Evolutionary conservation across 768 basidiomycete genomes (phyloP), one percentile per base, ranked within the genome.

Genomic region (Flagelloscypha sp.): DNA sequence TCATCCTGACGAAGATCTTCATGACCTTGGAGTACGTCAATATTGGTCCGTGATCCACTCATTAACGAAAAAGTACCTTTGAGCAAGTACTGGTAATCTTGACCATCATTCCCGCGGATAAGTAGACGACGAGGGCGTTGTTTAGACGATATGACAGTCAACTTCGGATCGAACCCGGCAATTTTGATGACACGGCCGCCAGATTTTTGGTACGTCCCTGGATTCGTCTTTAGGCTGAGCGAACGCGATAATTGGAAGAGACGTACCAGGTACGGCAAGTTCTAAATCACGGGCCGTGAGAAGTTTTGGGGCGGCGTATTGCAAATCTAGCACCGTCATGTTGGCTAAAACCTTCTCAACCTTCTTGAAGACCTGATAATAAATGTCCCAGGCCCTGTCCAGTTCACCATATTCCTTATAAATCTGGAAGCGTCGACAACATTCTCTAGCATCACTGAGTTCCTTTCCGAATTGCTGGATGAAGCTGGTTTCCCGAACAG

Each of bases 1-100:
- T 99, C 95, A 54, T 99, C 95, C 59, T 98, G 95, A 25, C 95
- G 90, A 33, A 99, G 69, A 63, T 99, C 95, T 62, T 99, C 95
- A 57, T 99, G 95, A 6, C 95, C 90, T n/a, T 93, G 43, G 8
- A 30, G 28, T 37, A 19, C 7, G 19, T 25, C 16, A 36, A 20
- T 20, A 15, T 5, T 18, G 17, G 30, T 35, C n/a, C n/a, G n/a
- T n/a, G n/a, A n/a, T n/a, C 27, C 16, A 19, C 17, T 42, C 18
- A 28, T 24, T 6, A 18, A 31, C 13, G 15, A 30, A 8, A 7
- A 39, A 45, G 5, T 41, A 84, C 89, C 95, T 72, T 99, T 99
- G 35, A 99, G 69, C 21, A 72, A 48, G 54, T 88, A 99, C 49
- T 89, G 81, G 50, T 98, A 94, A 44, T 97, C 95, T 48, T 79